phyloP scores from a whole-genome alignment of 2,329 filamentous ascomycete genomes.

The Aspergillus brunneoviolaceus region DNA sequence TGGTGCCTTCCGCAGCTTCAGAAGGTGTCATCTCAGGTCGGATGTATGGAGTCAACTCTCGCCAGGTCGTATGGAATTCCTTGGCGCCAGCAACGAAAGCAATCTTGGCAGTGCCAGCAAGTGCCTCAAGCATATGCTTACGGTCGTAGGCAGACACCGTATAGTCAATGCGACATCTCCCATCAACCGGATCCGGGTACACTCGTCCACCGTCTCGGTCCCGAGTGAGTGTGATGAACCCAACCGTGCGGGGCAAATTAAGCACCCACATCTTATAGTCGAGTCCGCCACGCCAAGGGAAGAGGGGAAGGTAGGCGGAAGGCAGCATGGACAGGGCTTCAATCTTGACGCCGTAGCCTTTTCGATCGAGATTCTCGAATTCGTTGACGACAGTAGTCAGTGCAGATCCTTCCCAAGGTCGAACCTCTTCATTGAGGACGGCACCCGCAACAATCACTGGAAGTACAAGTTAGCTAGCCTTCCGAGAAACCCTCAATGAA shows the following conservation, averaged over 20 bases:
- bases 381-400: constrained; percentile 75
- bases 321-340: constrained; percentile 77
- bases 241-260: constrained; percentile 67
- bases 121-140: constrained; percentile 67
- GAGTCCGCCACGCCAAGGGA: constrained; percentile 67
- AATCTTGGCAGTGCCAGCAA: constrained; percentile 71
- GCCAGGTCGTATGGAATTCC: constrained; percentile 71
- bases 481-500: not conserved
- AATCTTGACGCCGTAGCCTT: constrained; percentile 79
- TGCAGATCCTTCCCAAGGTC: constrained; percentile 74
- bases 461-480: constrained; percentile 1
- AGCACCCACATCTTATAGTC: constrained; percentile 71
- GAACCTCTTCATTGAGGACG: constrained; percentile 67
- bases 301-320: constrained; percentile 59
- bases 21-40: constrained; percentile 36
- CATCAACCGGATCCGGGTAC: constrained; percentile 67
- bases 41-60: constrained; percentile 64
- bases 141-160: constrained; percentile 69
- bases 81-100: constrained; percentile 73
- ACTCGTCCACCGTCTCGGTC: constrained; percentile 76
- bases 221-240: constrained; percentile 71
- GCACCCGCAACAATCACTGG: constrained; percentile 48
- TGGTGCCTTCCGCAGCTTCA: constrained; percentile 46
- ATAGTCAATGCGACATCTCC: constrained; percentile 68
- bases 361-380: constrained; percentile 76